Base-by-base conservation (phyloP, 148 eudicot species). In the Silene uniflora region DNA sequence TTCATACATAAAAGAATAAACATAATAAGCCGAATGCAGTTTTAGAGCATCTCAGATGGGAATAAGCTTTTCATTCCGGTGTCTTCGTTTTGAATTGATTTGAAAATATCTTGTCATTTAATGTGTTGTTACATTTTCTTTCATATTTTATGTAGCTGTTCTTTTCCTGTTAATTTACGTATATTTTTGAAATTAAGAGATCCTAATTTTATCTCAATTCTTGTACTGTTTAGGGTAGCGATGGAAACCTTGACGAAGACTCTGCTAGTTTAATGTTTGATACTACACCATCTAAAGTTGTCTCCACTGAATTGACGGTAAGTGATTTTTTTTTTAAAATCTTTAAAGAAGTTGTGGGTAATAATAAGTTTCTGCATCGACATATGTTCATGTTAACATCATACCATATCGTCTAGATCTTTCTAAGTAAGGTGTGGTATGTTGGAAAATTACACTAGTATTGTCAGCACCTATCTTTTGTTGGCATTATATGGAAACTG, bases 281-380 rank as follows among this genome's bases (percentile, higher is more conserved):
- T 80, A 86, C 89, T 73, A 85, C 94, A 58, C 99, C 99, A 67
- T 95, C 98, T 58, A 95, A 95, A 92, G 98, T 92, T 75, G 91
- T 89, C 62, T 89, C 91, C 70, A 83, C 87, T 56, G 97, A 94
- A 83, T 76, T 87, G 78, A 92, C 99, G 14, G 97, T 95, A 87
- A 87, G 97, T 49, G 29, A 62, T 77, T 76, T 19, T 54, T 44
- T 10, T 46, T 39, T 7, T 7, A 6, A 39, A 22, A 25, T 56
- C 52, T 65, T 27, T 65, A 35, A 65, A 65, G 46, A 65, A 65
- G n/a, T 17, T 62, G 66, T 62, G 66, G 46, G 46, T 16, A 11
- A 65, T 3, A 14, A 32, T 65, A 32, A 27, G 3, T 65, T 64
- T 65, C 32, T 65, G 19, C 19, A 16, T 65, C 32, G 29, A 17